Conservation (phyloP, 495 filamentous ascomycete species). For the Lophiostoma macrostomum region DNA sequence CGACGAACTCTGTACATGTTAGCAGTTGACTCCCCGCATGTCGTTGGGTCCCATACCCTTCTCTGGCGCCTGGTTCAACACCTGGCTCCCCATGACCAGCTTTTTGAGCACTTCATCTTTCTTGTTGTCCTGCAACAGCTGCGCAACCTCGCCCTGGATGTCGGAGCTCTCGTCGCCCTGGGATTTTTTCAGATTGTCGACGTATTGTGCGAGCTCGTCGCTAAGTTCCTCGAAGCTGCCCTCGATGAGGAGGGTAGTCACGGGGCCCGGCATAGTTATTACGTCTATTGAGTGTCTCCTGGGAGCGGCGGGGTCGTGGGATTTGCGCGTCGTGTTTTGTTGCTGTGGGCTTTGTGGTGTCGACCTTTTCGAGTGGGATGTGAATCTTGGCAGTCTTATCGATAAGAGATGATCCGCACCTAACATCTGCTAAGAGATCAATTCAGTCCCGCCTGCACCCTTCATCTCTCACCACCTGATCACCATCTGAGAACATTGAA, state of each 20-base stretch:
- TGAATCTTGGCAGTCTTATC: too few species aligned
- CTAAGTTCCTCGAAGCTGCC: constrained; percentile 84
- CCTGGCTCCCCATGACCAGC: constrained; percentile 69
- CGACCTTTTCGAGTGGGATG: background rate
- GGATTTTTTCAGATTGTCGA: constrained; percentile 61
- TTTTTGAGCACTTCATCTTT: constrained; percentile 75
- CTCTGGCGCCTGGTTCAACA: constrained; percentile 79
- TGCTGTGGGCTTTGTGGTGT: background rate
- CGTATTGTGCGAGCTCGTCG: constrained; percentile 81
- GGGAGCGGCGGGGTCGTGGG: background rate
- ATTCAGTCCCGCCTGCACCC: too few species aligned
- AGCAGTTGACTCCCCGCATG: background rate
- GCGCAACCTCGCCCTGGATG: constrained; percentile 63
- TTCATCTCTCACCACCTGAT: too few species aligned
- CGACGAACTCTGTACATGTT: constrained; percentile 67
- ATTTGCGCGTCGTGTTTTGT: background rate
- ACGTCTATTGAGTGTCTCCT: background rate
- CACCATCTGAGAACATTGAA: too few species aligned
- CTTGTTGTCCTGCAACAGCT: constrained; percentile 68
- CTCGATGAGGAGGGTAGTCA: constrained; percentile 73
- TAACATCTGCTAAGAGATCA: too few species aligned
- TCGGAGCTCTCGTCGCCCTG: constrained; percentile 54
- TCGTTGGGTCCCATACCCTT: constrained; percentile 54
- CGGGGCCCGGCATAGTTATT: constrained; percentile 41
- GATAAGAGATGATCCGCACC: too few species aligned